Evolutionary conservation across 768 basidiomycete genomes (phyloP).

Genomic region (Auriculariales sp.): DNA sequence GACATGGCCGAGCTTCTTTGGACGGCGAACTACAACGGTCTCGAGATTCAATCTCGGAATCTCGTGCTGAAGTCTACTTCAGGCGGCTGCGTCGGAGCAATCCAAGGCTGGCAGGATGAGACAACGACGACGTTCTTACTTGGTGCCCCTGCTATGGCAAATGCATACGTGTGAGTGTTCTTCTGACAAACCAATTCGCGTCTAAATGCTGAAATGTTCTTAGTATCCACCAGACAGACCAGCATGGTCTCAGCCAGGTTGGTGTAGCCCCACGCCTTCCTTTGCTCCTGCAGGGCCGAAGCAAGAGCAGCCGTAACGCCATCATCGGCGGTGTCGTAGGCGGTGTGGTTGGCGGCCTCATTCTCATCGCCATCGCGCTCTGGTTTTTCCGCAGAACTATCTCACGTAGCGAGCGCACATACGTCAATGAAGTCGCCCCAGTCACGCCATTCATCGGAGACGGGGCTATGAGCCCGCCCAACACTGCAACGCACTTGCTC

Average conservation of each 20-base stretch:
- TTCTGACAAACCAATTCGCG: too few species aligned
- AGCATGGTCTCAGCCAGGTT: not conserved
- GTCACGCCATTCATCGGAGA: not conserved
- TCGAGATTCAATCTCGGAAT: not conserved
- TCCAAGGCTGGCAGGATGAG: not conserved
- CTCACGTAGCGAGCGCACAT: not conserved
- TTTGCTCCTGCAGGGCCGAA: not conserved
- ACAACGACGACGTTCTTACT: not conserved
- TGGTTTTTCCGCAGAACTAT: not conserved
- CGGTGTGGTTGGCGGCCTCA: not conserved
- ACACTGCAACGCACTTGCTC: too few species aligned
- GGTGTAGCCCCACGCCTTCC: not conserved
- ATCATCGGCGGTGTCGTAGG: not conserved
- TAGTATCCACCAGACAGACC: not conserved
- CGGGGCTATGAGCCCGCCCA: too few species aligned
- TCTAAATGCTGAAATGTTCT: too few species aligned
- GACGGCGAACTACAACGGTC: not conserved
- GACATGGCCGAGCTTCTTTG: not conserved
- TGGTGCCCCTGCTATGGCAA: not conserved
- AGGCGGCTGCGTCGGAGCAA: not conserved
- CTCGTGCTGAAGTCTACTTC: not conserved
- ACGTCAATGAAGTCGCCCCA: not conserved
- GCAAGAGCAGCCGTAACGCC: not conserved
- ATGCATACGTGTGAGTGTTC: not conserved
- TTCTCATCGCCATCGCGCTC: not conserved